Conservation (phyloP, 2,329 filamentous ascomycete genomes). For the Neoarthrinium moseri region DNA sequence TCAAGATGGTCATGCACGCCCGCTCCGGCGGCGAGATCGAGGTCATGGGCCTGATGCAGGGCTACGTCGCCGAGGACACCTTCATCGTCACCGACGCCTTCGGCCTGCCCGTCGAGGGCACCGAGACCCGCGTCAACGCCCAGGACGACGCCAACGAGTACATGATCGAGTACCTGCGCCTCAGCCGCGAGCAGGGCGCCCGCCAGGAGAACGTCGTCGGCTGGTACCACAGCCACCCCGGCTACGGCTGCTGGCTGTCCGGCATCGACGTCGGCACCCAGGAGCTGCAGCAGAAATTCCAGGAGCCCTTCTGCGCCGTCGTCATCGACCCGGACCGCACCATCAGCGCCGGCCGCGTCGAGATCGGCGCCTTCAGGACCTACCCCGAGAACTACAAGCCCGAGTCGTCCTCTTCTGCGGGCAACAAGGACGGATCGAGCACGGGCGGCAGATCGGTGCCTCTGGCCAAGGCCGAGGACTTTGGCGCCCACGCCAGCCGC, state of each 20-base stretch:
- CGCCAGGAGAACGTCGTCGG: constrained; percentile 89
- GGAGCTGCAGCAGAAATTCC: constrained; percentile 77
- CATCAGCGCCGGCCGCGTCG: constrained; percentile 90
- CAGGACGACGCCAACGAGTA: constrained; percentile 97
- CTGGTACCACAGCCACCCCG: constrained; percentile 98
- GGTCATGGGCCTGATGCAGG: constrained; percentile 98
- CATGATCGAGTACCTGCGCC: constrained; percentile 80
- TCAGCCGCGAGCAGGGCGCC: constrained; percentile 69
- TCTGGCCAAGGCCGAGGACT: constrained; percentile 91
- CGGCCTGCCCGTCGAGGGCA: constrained; percentile 91
- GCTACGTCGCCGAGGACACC: constrained; percentile 80
- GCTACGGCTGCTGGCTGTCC: constrained; percentile 96
- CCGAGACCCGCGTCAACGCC: constrained; percentile 97
- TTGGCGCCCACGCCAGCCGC: constrained; percentile 84
- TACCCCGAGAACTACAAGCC: constrained; percentile 74
- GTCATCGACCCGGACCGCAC: constrained; percentile 97
- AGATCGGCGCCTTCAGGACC: constrained; percentile 95
- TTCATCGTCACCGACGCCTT: constrained; percentile 95
- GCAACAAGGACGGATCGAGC: constrained; percentile 23
- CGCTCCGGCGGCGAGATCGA: constrained; percentile 90
- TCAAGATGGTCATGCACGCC: constrained; percentile 99
- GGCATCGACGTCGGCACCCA: constrained; percentile 95
- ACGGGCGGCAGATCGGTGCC: constrained; percentile 76
- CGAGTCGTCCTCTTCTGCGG: constrained; percentile 11
- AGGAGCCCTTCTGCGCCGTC: constrained; percentile 90